Base-by-base conservation (phyloP, 2,329 filamentous ascomycete species). In the Hypoxylon sp. region DNA sequence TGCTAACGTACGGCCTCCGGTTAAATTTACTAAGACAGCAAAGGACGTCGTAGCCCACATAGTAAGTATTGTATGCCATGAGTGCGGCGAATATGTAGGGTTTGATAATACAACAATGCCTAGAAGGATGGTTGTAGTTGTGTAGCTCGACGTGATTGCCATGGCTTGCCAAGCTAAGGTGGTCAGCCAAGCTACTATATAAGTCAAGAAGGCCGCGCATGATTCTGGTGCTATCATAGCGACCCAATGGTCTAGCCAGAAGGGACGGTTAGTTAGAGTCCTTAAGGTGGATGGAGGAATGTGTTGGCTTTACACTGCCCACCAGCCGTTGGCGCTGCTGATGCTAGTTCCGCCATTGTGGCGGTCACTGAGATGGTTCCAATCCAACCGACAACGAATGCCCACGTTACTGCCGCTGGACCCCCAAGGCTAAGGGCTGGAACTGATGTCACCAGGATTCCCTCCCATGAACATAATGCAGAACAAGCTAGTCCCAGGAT, bases 391-490 rank as follows among this genome's bases (percentile, higher is more conserved):
- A 84, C 74, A 1, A 87, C 65, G 60, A 82, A 87, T 3, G 84
- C 80, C 79, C 84, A 88, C 43, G 88, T 82, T 10, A 87, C 78
- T 23, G 85, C 86, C 2, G 82, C 84, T 1, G 83, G 82, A 13
- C 86, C 86, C 6, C 86, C 86, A 69, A 86, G 87, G 32, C 77
- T 69, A 19, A 83, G 77, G 5, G 78, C 79, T 38, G 81, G 79
- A 2, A 77, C 72, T 4, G 78, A 76, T 0, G 79, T 80, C 64
- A 82, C 77, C 38, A 85, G 74, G 2, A 81, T 77, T 38, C 81
- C 80, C 73, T 88, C 86, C 86, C 86, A 88, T 0, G 86, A 70
- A 6, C 55, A 60, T 32, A 73, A 38, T 14, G 71, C 58, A 5
- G 71, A 67, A 45, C 72, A 72, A 17, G 72, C 72, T 19, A 75